Base-by-base conservation (phyloP, 164 flowering plant genomes). In the Nymphaea thermarum region DNA sequence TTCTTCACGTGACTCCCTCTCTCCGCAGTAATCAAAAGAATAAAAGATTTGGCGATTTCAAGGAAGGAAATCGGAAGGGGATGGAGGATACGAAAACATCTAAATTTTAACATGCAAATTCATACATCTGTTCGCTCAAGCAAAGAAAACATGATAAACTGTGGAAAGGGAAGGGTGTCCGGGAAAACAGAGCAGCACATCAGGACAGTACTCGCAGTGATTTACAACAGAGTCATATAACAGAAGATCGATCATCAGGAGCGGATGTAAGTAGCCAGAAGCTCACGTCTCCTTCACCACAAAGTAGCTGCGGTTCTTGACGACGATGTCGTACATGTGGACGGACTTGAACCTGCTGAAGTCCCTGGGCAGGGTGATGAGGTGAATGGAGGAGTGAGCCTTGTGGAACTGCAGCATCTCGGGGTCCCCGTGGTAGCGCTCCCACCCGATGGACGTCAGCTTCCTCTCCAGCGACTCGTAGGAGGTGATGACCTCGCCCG, bases 291-390 rank as follows among this genome's bases (percentile, higher is more conserved):
- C 86, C 5, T 84, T 75, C 47, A 88, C 93, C 57, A 80, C 86
- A 74, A 88, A 88, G 68, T 73, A 42, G 59, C 82, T 81, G 5
- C 87, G 87, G 67, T 83, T 85, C 62, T 88, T 86, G 43, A 88
- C 69, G 61, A 88, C 90, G 10, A 87, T 82, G 63, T 87, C 88
- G 62, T 81, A 85, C 89, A 87, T 85, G 78, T 87, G 68, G 53
- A 85, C 71, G n/a, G 92, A 82, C 72, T 55, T 80, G 80, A 88
- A 86, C 78, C 70, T 81, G 81, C 83, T 67, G 77, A 85, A 85
- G 43, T 85, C 85, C 41, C 70, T 79, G 5, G 90, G 93, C 55
- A 88, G 85, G 62, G 93, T 84, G 63, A 88, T 88, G 17, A 88
- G 81, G 60, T 88, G 87, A 62, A 83, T 77, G 67, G 90, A 86